A percentile compares a stretch with the other conserved stretches of the same genome.
Conservation (phyloP, 208 protist genomes). For the Leishmania major region DNA sequence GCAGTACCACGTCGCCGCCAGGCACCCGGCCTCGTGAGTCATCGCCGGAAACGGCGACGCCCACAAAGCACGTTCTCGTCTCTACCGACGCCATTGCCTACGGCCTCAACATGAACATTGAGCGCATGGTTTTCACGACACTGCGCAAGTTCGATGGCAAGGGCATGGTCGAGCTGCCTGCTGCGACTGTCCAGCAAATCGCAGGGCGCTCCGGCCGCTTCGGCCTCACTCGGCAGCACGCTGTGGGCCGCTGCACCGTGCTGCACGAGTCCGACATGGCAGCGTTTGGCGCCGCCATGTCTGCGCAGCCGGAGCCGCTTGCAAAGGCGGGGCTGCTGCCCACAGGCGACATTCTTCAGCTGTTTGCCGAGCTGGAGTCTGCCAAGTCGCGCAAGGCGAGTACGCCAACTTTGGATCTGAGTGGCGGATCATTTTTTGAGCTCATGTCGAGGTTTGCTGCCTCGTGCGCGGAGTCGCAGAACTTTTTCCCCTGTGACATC, state of each 20-base stretch:
- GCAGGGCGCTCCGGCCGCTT: conserved; percentile 91
- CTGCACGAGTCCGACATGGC: conserved; percentile 51
- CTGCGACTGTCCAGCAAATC: conserved; percentile 70
- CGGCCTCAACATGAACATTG: conserved; percentile 96
- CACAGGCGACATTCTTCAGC: conserved; percentile 70
- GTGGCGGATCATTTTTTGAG: conserved; percentile 33
- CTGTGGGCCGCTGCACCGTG: conserved; percentile 66
- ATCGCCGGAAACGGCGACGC: neutral
- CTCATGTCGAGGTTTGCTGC: conserved; percentile 46
- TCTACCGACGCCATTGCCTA: conserved; percentile 96
- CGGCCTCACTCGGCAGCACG: conserved; percentile 45
- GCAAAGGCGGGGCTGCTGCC: conserved; percentile 68
- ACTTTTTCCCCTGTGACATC: conserved; percentile 81
- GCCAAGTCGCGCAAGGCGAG: conserved; percentile 6
- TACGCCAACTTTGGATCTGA: neutral
- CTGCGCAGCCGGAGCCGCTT: conserved; percentile 25
- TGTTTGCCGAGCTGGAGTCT: conserved; percentile 59
- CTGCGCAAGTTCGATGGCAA: conserved; percentile 87
- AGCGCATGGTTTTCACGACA: conserved; percentile 84
- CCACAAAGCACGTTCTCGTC: conserved; percentile 80
- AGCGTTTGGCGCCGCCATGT: conserved; percentile 18
- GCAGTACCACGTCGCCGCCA: neutral
- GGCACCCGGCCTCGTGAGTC: neutral
- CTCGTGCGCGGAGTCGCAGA: conserved; percentile 30
- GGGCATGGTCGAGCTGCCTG: conserved; percentile 37